Conservation (phyloP, 768 basidiomycete genomes). For the Tylopilus rubrobrunneus region DNA sequence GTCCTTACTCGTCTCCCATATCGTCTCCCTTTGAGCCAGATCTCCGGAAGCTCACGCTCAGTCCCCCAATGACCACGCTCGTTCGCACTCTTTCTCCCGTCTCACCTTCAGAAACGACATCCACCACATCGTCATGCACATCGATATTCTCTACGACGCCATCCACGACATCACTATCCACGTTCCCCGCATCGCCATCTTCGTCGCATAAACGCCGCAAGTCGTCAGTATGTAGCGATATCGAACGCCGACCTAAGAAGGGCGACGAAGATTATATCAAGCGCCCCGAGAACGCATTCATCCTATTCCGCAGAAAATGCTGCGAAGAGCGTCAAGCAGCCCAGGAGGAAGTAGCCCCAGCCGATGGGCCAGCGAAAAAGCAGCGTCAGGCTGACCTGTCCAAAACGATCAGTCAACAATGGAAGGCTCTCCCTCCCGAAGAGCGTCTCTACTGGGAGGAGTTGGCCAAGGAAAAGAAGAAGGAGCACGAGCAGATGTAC, state of each 20-base stretch:
- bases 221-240: conserved; percentile 41
- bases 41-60: conserved; percentile 43
- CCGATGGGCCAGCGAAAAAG: conserved; percentile 53
- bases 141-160: conserved; percentile 41
- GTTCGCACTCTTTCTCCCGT: conserved; percentile 42
- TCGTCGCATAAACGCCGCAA: conserved; percentile 50
- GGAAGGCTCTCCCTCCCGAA: conserved; percentile 63
- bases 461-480: conserved; percentile 74
- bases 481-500: conserved; percentile 71
- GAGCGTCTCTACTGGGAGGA: conserved; percentile 75
- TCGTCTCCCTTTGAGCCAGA: conserved; percentile 73
- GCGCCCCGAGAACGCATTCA: conserved; percentile 82
- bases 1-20: conserved; percentile 65
- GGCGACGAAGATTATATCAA: conserved; percentile 84
- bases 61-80: conserved; percentile 39
- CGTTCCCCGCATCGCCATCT: conserved; percentile 32
- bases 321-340: conserved; percentile 66
- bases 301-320: conserved; percentile 76
- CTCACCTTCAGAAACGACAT: conserved; percentile 23
- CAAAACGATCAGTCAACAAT: conserved; percentile 78
- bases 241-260: conserved; percentile 52
- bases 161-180: conserved; percentile 30
- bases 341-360: conserved; percentile 41
- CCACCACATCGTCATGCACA: conserved; percentile 34
- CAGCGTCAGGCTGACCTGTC: conserved; percentile 76